Percentiles rank a stretch among this genome's conserved stretches.
Evolutionary conservation across 352 stramenopile genomes (phyloP).

Genomic region (Stramenopiles sp.): DNA sequence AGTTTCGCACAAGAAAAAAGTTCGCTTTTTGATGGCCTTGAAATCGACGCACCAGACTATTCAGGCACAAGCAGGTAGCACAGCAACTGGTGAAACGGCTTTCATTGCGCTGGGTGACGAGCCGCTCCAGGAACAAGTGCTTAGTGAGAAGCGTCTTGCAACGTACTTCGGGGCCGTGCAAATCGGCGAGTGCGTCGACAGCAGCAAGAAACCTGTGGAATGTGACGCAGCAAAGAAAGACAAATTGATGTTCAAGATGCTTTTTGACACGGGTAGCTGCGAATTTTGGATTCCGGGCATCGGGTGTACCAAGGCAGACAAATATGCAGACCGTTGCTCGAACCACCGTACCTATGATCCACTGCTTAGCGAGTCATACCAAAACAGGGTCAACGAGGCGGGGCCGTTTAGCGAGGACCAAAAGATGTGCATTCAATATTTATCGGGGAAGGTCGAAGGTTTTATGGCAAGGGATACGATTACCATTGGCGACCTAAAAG

Average conservation of each 20-base stretch:
- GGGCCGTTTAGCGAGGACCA: not conserved
- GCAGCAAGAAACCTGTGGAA: not conserved
- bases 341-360: constrained; percentile 7
- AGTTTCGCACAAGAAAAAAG: not conserved
- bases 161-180: constrained; percentile 12
- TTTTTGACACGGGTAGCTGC: constrained; percentile 15
- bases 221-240: not conserved
- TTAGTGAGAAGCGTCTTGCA: constrained; percentile 7
- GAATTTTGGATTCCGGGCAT: constrained; percentile 14
- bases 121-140: not conserved
- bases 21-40: not conserved
- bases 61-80: no score
- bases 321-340: not conserved
- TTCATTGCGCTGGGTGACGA: not conserved
- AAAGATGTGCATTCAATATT: constrained; percentile 13
- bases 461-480: not conserved
- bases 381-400: not conserved
- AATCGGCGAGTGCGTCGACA: not conserved
- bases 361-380: not conserved
- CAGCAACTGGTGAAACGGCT: not conserved
- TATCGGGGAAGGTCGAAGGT: constrained; percentile 1
- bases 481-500: constrained; percentile 12
- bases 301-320: not conserved
- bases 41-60: not conserved
- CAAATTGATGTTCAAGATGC: constrained; percentile 5